Percentiles rank a stretch among this genome's conserved stretches.
Evolutionary conservation across 2,329 filamentous ascomycete species (phyloP).

Genomic region (Mycocentrospora acerina): DNA sequence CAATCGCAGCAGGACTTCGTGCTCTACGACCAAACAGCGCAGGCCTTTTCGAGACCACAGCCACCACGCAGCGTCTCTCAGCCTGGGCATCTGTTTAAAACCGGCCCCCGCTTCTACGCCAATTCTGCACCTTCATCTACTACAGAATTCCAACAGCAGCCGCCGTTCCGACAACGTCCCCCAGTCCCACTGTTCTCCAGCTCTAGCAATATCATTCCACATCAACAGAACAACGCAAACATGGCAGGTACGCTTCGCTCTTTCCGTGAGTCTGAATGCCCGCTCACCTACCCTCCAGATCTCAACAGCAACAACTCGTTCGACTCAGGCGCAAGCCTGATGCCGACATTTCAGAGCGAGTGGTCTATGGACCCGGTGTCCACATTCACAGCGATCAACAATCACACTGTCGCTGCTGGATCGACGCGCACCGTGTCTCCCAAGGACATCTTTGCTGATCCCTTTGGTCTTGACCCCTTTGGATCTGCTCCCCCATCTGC

Average conservation of each 20-base stretch:
- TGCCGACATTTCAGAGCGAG: conserved; percentile 44
- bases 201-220: conserved; percentile 58
- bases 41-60: conserved; percentile 45
- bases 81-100: conserved; percentile 61
- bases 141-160: conserved; percentile 57
- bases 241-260: conserved; percentile 42
- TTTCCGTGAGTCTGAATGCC: conserved; percentile 11
- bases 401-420: conserved; percentile 40
- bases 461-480: conserved; percentile 59
- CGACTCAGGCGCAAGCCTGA: conserved; percentile 52
- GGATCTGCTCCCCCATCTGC: conserved; percentile 79
- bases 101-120: conserved; percentile 64
- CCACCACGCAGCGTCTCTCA: conserved; percentile 56
- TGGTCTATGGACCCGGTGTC: conserved; percentile 33
- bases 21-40: conserved; percentile 63
- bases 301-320: conserved; percentile 43
- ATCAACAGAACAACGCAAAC: conserved; percentile 38
- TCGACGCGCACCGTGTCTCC: conserved; percentile 71
- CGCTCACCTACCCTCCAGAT: conserved; percentile 38
- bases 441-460: conserved; percentile 73
- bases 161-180: conserved; percentile 59
- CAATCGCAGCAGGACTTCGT: conserved; percentile 71
- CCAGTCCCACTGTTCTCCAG: conserved; percentile 70
- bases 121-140: conserved; percentile 65
- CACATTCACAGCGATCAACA: conserved; percentile 51